Conservation (phyloP, 163 green algal genomes). For the Prototheca wickerhamii region DNA sequence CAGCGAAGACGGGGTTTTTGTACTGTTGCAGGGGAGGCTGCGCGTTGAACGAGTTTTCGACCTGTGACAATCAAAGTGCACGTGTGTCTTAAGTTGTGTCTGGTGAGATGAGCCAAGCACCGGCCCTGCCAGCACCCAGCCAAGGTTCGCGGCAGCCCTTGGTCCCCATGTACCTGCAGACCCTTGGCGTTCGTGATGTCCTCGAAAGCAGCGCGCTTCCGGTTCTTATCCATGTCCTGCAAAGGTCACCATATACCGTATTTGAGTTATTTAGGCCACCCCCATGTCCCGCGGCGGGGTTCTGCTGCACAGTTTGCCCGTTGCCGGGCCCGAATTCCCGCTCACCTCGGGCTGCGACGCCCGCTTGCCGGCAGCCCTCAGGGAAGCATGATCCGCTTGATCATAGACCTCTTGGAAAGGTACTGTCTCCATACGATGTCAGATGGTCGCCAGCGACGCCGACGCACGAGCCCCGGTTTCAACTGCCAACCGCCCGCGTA, state of each 20-base stretch:
- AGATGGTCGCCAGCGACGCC: background rate
- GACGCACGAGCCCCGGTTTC: background rate
- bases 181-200: constrained; percentile 14
- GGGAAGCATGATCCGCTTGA: background rate
- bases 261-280: background rate
- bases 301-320: no score
- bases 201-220: constrained; percentile 31
- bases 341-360: background rate
- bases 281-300: no score
- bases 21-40: background rate
- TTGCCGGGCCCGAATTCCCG: no score
- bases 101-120: background rate
- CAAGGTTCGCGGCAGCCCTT: background rate
- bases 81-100: no score
- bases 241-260: background rate
- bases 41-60: background rate
- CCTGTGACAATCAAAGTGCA: no score
- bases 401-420: background rate
- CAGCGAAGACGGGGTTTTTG: background rate
- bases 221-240: constrained; percentile 16
- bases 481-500: background rate
- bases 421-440: background rate
- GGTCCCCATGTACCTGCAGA: background rate
- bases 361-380: background rate
- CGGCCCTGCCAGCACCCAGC: background rate